Percentiles rank a stretch among this genome's conserved stretches.
Conservation (phyloP, 371 early-diverging fungal species). For the Rhizopus delemar region DNA sequence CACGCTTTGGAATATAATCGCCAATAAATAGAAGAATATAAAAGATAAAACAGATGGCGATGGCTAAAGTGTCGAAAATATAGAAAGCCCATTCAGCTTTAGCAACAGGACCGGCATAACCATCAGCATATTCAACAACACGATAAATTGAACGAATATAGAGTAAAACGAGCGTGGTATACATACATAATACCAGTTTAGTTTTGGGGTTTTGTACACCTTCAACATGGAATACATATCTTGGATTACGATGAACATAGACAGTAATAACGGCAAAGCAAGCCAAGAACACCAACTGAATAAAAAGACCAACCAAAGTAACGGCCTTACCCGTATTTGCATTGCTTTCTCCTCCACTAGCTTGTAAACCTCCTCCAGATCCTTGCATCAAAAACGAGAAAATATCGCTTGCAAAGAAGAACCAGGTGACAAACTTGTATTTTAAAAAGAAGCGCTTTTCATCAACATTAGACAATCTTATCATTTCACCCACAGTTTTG, state of each 20-base stretch:
- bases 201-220: conserved; percentile 7
- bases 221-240: conserved; percentile 5
- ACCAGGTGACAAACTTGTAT: conserved; percentile 15
- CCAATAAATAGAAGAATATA: conserved; percentile 13
- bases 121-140: conserved; percentile 8
- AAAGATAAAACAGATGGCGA: conserved; percentile 6
- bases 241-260: conserved; percentile 5
- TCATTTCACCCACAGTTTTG: conserved; percentile 17
- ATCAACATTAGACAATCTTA: conserved; percentile 10
- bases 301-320: conserved; percentile 7
- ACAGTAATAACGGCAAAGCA: conserved; percentile 4
- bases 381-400: conserved; percentile 15
- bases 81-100: conserved; percentile 20
- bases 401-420: conserved; percentile 14
- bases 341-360: neutral
- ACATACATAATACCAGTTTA: neutral
- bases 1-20: conserved; percentile 13
- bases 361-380: conserved; percentile 12
- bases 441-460: conserved; percentile 3
- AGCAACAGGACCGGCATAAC: conserved; percentile 9
- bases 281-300: conserved; percentile 15
- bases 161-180: conserved; percentile 5
- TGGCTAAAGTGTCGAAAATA: conserved; percentile 14
- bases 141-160: conserved; percentile 17
- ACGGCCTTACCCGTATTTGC: neutral